Evolutionary conservation across 345 rosid species (phyloP), one percentile per base, ranked within the genome.

Genomic region (Cardamine resedifolia): DNA sequence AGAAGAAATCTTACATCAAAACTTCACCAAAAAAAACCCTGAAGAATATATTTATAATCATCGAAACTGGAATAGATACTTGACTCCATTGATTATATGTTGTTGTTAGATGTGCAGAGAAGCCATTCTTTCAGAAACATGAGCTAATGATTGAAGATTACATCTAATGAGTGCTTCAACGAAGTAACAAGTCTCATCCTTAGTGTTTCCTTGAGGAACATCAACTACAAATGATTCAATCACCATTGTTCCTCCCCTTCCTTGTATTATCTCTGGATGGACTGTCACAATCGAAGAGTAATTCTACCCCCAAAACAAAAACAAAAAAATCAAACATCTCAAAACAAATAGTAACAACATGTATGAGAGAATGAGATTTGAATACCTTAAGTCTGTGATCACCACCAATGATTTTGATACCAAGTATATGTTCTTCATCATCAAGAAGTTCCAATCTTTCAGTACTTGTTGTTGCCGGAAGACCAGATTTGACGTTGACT

Each of bases 401-500:
- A 58, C 98, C 98, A 26, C 91, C 97, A 36, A 93, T 90, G 65
- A 93, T 89, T 79, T 77, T 85, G 83, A 91, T 74, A 36, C 91
- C 87, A 10, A 93, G 96, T 7, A 93, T 89, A 67, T 90, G 98
- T 75, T 93, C 96, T 10, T 93, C 88, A 10, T 90, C 98, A 4
- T 93, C 88, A 6, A 93, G 92, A 69, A 87, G 87, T 44, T 93
- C 98, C 41, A 93, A 66, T 56, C 88, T 85, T 80, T 93, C 98
- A 0, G 92, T 93, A 71, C 97, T 90, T 3, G 91, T 87, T 10
- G 98, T 93, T 12, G 98, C 98, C 9, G 98, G 98, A 58, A 93
- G 98, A 14, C 98, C 98, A 18, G 98, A 88, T 72, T 85, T 93
- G 6, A 93, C 98, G 71, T 93, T 83, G 3, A 93, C 98, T 74